Base-by-base conservation (phyloP, 140 eudicot species). In the Artemisia princeps region DNA sequence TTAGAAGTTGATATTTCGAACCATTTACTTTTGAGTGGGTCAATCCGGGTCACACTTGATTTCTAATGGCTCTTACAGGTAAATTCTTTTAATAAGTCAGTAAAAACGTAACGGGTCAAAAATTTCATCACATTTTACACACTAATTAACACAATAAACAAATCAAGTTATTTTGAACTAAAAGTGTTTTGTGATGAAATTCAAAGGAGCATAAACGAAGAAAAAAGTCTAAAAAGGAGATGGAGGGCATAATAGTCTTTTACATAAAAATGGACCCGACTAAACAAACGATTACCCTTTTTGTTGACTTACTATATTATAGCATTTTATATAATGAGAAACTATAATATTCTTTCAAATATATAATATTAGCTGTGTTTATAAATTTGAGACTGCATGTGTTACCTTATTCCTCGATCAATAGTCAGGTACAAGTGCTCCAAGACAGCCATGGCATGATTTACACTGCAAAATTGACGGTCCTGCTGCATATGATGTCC, bases 361-460 rank as follows among this genome's bases (percentile, higher is more conserved):
- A 33, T 33, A 33, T 3, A 7, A 2, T 19, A 0, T 57, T 3
- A 23, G 55, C 20, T 26, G 48, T 11, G 14, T 13, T 2, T 40
- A 23, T 22, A 5, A 13, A 12, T 33, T 30, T 45, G 68, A 51
- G 52, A 74, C 64, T 64, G 9, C 33, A 23, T 55, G 54, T 14
- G 48, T 15, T 46, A 50, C 33, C 69, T 73, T 22, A 33, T 70
- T 75, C 49, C 1, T 49, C n/a, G 49, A 2, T 16, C 24, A 56
- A 68, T 75, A 87, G 95, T 75, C 86, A 81, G 95, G 91, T 67
- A 78, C 77, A 33, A 72, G 64, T 75, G 87, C 80, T 42, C 97
- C 95, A 22, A 84, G 95, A 77, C 80, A 86, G 64, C 97, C 97
- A 67, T 90, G 97, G 95, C 97, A 89, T 76, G 97, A 89, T 78